Evolutionary conservation across 371 early-diverging fungal genomes (phyloP).

Genomic region (Coemansia sp.): DNA sequence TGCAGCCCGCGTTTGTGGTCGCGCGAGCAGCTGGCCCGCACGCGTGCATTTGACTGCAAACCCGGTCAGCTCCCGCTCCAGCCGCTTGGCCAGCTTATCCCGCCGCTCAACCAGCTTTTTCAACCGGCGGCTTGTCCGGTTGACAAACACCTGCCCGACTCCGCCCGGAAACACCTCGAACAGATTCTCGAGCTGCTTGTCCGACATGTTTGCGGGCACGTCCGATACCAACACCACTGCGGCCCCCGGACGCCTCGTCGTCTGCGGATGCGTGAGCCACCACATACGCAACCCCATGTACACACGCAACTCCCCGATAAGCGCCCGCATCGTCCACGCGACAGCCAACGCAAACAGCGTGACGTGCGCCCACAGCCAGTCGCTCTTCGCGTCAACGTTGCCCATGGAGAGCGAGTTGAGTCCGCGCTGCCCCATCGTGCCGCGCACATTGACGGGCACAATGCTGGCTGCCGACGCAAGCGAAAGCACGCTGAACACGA

Average conservation of each 20-base stretch:
- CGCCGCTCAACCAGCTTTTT: slow-evolving; percentile 58
- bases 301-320: slow-evolving; percentile 61
- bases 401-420: slow-evolving; percentile 63
- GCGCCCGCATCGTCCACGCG: slow-evolving; percentile 54
- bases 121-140: slow-evolving; percentile 53
- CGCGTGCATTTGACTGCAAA: slow-evolving; percentile 54
- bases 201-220: slow-evolving; percentile 50
- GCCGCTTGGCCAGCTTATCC: slow-evolving; percentile 51
- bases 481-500: slow-evolving; percentile 57
- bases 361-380: slow-evolving; percentile 67
- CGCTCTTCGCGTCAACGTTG: slow-evolving; percentile 55
- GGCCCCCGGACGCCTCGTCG: slow-evolving; percentile 57
- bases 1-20: background rate
- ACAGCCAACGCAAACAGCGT: slow-evolving; percentile 56
- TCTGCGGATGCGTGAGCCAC: slow-evolving; percentile 60
- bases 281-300: slow-evolving; percentile 67
- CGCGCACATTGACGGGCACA: slow-evolving; percentile 61
- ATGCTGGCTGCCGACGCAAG: slow-evolving; percentile 60
- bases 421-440: slow-evolving; percentile 53
- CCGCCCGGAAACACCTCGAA: slow-evolving; percentile 72
- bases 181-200: slow-evolving; percentile 46
- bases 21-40: slow-evolving; percentile 23
- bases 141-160: slow-evolving; percentile 64
- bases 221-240: slow-evolving; percentile 65
- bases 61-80: slow-evolving; percentile 57